Base-by-base conservation (phyloP, 306 rosid species). In the Vigna trinervia region DNA sequence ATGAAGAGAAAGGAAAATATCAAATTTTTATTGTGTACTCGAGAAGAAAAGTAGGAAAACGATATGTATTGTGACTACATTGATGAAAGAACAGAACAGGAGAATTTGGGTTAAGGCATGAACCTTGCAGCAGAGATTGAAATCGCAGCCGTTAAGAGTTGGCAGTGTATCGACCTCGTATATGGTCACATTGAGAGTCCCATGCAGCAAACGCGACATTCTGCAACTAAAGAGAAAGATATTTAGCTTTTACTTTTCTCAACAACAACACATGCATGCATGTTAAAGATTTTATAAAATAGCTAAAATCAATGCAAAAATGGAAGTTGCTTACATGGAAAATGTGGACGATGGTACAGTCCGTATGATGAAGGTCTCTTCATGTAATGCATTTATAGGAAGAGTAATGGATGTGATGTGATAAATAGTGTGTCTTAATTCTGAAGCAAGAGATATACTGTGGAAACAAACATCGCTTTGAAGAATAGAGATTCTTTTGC, bases 151-250 rank as follows among this genome's bases (percentile, higher is more conserved):
- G 26, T 19, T 9, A 41, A 14, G 52, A 76, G 74, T 41, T 82
- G 79, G 80, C 15, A 82, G 58, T 23, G 19, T 38, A 26, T 82
- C 65, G 0, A 78, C 12, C 60, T 78, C 80, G 28, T 73, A 73
- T 82, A 82, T 77, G 22, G 45, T 77, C 26, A 82, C 86, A 28
- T 82, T 72, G n/a, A 82, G 82, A 60, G 2, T 77, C 67, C 86
- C 86, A 1, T 82, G 82, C 47, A 82, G 79, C 65, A 82, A 82
- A 32, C 66, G 76, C 23, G 22, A 9, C 82, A 72, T 73, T 12
- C 22, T n/a, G 32, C 8, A 30, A 66, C 17, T 9, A 20, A 0
- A 5, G 10, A 45, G 6, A 45, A 12, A 45, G 19, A 50, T 69
- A 14, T 45, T 4, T 46, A 45, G 5, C 9, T 46, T 69, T 26